Percentiles rank a stretch among this genome's conserved stretches.
phyloP scores from a whole-genome alignment of 2,329 filamentous ascomycete species.

The Corynespora cassiicola region DNA sequence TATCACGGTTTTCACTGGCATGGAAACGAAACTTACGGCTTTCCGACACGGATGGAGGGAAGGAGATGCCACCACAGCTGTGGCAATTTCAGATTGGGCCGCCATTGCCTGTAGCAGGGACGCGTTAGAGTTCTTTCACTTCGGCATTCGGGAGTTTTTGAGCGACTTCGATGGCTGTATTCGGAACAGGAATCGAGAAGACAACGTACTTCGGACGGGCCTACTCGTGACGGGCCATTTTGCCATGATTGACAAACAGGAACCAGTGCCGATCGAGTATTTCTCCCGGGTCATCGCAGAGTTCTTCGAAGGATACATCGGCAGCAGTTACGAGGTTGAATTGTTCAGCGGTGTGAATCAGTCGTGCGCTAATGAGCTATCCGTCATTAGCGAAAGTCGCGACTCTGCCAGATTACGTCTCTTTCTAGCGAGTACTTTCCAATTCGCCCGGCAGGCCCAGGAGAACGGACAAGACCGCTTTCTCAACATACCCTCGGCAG shows the following conservation, averaged over 20 bases:
- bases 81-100: conserved; percentile 1
- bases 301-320: conserved; percentile 10
- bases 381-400: conserved; percentile 3
- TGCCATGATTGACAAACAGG: conserved; percentile 6
- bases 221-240: conserved; percentile 2
- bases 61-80: conserved; percentile 2
- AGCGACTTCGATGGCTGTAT: conserved; percentile 1
- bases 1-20: not conserved
- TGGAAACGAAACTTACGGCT: conserved; percentile 1
- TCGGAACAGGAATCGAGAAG: not conserved
- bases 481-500: too few relatives aligned
- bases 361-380: conserved; percentile 7
- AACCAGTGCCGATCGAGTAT: conserved; percentile 5
- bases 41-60: conserved; percentile 2
- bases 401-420: conserved; percentile 7
- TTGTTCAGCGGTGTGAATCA: conserved; percentile 5
- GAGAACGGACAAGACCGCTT: conserved; percentile 1
- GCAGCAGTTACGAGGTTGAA: conserved; percentile 6
- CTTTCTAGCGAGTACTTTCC: conserved; percentile 7
- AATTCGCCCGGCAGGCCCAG: conserved; percentile 1
- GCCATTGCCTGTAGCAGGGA: conserved; percentile 1
- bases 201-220: not conserved
- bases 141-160: conserved; percentile 1
- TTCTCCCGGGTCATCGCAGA: conserved; percentile 6
- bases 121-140: conserved; percentile 2